Evolutionary conservation across 2,329 filamentous ascomycete genomes (phyloP).

Genomic region (Fonsecaea monophora): DNA sequence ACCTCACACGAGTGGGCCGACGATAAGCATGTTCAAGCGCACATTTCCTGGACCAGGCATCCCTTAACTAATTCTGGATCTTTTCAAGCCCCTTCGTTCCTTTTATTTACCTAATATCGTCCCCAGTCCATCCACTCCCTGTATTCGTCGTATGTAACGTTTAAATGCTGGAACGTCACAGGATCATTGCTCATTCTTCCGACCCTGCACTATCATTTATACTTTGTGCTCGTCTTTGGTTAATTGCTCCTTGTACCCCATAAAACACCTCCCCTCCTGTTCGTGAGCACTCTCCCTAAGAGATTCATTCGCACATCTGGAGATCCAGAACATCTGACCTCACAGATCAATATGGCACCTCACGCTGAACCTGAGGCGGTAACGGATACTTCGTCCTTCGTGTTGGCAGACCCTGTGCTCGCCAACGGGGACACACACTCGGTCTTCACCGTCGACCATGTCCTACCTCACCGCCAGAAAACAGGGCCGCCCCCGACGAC

Average conservation of each 20-base stretch:
- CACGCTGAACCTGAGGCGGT: conserved; percentile 43
- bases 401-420: conserved; percentile 45
- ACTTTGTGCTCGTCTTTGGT: background rate
- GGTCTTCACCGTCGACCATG: conserved; percentile 67
- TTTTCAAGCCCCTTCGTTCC: conserved; percentile 2
- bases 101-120: conserved; percentile 20
- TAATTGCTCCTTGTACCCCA: background rate
- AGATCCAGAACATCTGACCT: background rate
- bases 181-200: conserved; percentile 6
- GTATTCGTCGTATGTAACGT: conserved; percentile 21
- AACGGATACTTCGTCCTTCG: conserved; percentile 48
- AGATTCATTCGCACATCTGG: background rate
- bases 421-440: conserved; percentile 26
- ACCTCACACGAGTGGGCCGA: conserved; percentile 11
- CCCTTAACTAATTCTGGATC: conserved; percentile 2
- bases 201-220: background rate
- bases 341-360: conserved; percentile 31
- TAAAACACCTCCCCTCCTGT: background rate
- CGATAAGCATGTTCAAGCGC: conserved; percentile 25
- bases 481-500: conserved; percentile 56
- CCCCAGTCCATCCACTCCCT: conserved; percentile 14
- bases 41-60: conserved; percentile 19
- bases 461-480: conserved; percentile 70
- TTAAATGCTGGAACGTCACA: conserved; percentile 18
- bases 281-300: background rate